Conservation (phyloP, 73 alveolate species). For the Tetrahymena thermophila region DNA sequence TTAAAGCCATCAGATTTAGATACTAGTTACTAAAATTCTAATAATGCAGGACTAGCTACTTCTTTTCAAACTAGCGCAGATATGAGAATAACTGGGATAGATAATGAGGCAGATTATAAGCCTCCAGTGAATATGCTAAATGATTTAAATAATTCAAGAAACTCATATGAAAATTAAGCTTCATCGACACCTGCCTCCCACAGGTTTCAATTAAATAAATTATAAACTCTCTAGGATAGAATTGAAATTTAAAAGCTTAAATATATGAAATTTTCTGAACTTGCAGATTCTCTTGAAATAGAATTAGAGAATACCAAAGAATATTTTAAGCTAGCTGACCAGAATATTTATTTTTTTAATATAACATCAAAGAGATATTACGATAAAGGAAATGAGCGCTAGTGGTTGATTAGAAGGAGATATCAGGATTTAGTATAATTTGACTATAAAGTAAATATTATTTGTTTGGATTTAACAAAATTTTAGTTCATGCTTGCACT, state of each 20-base stretch:
- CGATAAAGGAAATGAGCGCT: not conserved
- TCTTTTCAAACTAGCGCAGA: not conserved
- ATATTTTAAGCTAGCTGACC: not conserved
- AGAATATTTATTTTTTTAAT: not conserved
- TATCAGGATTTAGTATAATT: not conserved
- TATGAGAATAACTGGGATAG: not conserved
- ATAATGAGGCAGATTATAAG: not conserved
- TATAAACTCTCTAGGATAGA: not conserved
- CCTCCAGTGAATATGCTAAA: not conserved
- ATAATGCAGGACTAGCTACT: not conserved
- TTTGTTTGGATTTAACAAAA: not conserved
- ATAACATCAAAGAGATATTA: not conserved
- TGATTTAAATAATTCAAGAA: not conserved
- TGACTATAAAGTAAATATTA: not conserved
- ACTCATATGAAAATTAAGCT: not conserved
- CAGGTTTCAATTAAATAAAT: not conserved
- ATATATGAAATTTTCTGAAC: not conserved
- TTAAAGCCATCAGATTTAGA: not conserved
- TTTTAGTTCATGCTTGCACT: too few relatives aligned
- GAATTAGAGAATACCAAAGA: not conserved
- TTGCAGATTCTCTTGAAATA: not conserved
- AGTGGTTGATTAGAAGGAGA: not conserved
- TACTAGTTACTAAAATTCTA: not conserved
- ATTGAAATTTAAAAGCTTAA: not conserved
- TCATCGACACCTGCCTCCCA: not conserved